Conservation (phyloP, 306 rosid genomes). For the Malus asiatica region DNA sequence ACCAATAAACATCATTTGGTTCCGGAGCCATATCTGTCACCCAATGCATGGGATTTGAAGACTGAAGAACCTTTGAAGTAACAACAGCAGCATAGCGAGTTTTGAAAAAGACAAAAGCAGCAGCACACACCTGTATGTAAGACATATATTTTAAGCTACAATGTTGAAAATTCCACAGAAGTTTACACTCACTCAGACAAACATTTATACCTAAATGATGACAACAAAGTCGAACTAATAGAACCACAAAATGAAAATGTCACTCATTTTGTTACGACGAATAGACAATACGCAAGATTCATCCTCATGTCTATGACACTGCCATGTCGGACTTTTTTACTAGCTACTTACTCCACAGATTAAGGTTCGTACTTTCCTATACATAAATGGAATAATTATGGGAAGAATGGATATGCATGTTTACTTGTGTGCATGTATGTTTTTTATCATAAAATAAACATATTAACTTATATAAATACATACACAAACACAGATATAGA, state of each 20-base stretch:
- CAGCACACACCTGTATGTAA: constrained; percentile 65
- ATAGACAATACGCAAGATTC: not conserved
- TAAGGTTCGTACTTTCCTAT: not conserved
- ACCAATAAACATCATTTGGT: constrained; percentile 84
- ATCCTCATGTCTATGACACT: not conserved
- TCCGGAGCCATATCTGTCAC: constrained; percentile 85
- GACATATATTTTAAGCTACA: not conserved
- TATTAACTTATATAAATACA: not conserved
- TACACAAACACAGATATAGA: not conserved
- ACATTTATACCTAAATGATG: not conserved
- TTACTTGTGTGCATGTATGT: not conserved
- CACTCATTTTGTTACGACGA: not conserved
- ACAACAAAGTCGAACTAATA: not conserved
- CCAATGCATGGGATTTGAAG: constrained; percentile 94
- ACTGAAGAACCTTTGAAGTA: constrained; percentile 69
- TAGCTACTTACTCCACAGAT: not conserved
- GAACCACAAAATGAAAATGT: not conserved
- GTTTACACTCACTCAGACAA: not conserved
- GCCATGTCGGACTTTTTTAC: not conserved
- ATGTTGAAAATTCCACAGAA: not conserved
- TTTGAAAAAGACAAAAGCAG: constrained; percentile 95
- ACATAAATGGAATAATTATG: not conserved
- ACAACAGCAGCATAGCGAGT: constrained; percentile 70
- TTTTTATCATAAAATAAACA: not conserved
- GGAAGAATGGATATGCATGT: not conserved